These are phyloP conservation scores for Dothidotthia symphoricarpi DNA, from an alignment of 2,329 filamentous ascomycete species.

Conservation along the genomic window DNA sequence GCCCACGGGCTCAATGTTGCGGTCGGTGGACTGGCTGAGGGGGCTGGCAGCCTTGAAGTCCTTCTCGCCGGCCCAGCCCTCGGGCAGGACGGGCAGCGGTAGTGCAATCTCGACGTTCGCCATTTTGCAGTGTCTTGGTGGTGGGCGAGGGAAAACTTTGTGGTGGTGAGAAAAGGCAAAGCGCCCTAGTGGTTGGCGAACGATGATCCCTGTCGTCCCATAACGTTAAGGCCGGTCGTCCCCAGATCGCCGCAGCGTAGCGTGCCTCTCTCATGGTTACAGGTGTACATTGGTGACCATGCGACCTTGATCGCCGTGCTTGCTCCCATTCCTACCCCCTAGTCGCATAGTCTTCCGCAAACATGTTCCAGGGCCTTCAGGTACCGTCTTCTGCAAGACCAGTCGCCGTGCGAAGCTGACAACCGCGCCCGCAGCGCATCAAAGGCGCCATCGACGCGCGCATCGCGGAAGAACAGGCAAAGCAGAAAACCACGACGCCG, in stretches of 20 bases:
- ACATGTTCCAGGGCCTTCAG: slow-evolving; percentile 40
- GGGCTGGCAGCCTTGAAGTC: slow-evolving; percentile 83
- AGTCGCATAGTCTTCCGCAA: slow-evolving; percentile 17
- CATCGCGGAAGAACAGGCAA: slow-evolving; percentile 88
- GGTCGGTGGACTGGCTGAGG: slow-evolving; percentile 73
- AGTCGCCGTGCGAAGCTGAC: slow-evolving; percentile 25
- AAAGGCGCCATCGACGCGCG: slow-evolving; percentile 81
- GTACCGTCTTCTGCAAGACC: slow-evolving; percentile 13
- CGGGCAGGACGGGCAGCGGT: slow-evolving; percentile 71
- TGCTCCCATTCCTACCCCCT: slow-evolving; percentile 4
- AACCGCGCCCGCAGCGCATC: slow-evolving; percentile 59
- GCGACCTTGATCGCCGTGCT: slow-evolving; percentile 3
- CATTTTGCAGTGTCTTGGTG: slow-evolving; percentile 51
- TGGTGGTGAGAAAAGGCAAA: not conserved
- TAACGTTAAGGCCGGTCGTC: too few species aligned
- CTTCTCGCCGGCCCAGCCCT: slow-evolving; percentile 82
- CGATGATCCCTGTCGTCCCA: slow-evolving; percentile 5
- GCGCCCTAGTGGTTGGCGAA: slow-evolving; percentile 2
- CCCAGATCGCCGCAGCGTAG: too few species aligned
- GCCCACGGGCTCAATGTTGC: slow-evolving; percentile 92
- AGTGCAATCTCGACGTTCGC: slow-evolving; percentile 62
- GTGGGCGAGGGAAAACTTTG: slow-evolving; percentile 15
- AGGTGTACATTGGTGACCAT: slow-evolving; percentile 16
- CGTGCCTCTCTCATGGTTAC: too few species aligned
- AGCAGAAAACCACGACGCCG: slow-evolving; percentile 57